Evolutionary conservation across 2,329 filamentous ascomycete genomes (phyloP).

Genomic region (Cordyceps farinosa): DNA sequence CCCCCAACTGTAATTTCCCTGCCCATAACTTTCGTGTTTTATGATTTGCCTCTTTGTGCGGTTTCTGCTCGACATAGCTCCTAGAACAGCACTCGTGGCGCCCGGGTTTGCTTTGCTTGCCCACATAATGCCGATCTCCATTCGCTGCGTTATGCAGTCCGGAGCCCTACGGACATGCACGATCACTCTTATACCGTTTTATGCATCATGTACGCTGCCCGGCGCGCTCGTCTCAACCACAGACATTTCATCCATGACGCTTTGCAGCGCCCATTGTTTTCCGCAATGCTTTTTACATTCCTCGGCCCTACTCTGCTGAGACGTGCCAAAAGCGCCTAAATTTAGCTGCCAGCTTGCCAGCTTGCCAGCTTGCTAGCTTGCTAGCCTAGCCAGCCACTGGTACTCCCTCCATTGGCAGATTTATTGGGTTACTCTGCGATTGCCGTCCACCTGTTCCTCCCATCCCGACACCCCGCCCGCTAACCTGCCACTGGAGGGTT

Average conservation of each 20-base stretch:
- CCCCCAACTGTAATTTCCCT: not conserved
- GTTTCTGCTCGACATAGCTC: not conserved
- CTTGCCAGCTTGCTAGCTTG: too few species aligned
- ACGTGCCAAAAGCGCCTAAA: not conserved
- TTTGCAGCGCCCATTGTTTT: not conserved
- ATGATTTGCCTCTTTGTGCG: too few species aligned
- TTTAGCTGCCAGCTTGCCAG: too few species aligned
- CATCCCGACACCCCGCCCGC: not conserved
- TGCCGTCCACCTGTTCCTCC: not conserved
- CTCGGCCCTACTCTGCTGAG: not conserved
- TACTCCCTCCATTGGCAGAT: not conserved
- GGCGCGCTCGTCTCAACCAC: not conserved
- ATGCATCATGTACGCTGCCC: not conserved
- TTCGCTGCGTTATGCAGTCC: not conserved
- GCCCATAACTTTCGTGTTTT: not conserved
- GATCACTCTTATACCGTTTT: not conserved
- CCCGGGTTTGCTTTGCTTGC: not conserved
- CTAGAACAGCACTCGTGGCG: too few species aligned
- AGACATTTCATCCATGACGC: not conserved
- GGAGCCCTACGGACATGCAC: conserved; percentile 1
- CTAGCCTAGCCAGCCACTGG: too few species aligned
- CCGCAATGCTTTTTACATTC: not conserved
- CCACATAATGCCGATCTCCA: not conserved
- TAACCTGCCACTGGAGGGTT: not conserved
- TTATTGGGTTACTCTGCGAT: not conserved